Percentiles rank a stretch among this genome's conserved stretches.
Conservation (phyloP, 1,139 yeast genomes). For the Pichia sp. region DNA sequence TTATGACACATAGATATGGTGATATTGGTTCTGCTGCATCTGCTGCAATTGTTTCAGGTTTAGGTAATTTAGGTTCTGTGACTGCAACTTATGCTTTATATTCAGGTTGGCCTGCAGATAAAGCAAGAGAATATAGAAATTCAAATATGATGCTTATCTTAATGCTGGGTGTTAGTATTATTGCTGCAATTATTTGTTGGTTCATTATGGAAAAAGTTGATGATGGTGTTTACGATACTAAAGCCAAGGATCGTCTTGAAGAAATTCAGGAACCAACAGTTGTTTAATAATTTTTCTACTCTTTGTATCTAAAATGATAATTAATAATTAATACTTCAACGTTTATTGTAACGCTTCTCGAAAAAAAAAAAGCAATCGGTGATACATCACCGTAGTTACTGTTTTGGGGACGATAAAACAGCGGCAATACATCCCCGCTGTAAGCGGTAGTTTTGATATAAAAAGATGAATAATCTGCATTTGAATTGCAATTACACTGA, state of each 20-base stretch:
- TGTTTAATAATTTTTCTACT: background rate
- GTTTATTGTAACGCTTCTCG: background rate
- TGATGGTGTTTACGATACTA: constrained; percentile 11
- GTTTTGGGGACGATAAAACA: background rate
- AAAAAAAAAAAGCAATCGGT: constrained; percentile 1
- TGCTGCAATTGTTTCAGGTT: constrained; percentile 75
- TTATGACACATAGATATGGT: constrained; percentile 64
- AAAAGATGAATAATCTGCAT: no score
- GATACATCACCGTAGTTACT: constrained; percentile 5
- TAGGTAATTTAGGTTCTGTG: constrained; percentile 82
- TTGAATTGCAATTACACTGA: no score
- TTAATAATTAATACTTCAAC: background rate
- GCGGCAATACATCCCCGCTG: background rate
- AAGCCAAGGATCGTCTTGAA: constrained; percentile 4
- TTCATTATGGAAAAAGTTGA: constrained; percentile 16
- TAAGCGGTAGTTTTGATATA: background rate
- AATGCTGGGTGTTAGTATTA: constrained; percentile 65
- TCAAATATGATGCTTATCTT: constrained; percentile 82
- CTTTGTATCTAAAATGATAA: background rate
- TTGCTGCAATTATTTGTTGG: constrained; percentile 35
- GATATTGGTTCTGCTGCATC: constrained; percentile 82
- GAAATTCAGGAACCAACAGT: background rate
- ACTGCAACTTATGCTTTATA: constrained; percentile 81
- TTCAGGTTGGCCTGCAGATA: constrained; percentile 82
- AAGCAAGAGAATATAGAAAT: constrained; percentile 49